Evolutionary conservation across 148 eudicot genomes (phyloP).

Genomic region (Drosera capensis): DNA sequence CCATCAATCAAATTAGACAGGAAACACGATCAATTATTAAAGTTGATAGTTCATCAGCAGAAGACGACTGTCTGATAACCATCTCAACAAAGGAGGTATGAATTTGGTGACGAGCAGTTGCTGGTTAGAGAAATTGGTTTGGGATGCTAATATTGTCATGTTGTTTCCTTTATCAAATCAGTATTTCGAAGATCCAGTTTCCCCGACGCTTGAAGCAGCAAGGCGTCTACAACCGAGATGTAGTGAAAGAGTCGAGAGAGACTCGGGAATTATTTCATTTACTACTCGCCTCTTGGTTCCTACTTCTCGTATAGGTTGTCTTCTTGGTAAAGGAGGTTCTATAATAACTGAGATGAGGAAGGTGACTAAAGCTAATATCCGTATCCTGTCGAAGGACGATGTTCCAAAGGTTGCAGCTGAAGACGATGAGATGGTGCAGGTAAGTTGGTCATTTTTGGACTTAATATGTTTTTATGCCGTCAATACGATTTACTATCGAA

Average conservation of each 20-base stretch:
- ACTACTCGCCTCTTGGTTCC: slow-evolving; percentile 77
- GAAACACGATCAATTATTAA: slow-evolving; percentile 76
- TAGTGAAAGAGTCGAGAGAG: slow-evolving; percentile 94
- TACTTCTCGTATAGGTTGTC: slow-evolving; percentile 70
- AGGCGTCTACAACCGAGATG: slow-evolving; percentile 88
- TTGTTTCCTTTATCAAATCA: slow-evolving; percentile 8
- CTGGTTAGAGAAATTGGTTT: neutral
- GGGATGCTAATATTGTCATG: neutral
- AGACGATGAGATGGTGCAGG: slow-evolving; percentile 98
- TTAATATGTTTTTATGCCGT: neutral
- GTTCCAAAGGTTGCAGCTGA: slow-evolving; percentile 82
- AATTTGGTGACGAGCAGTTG: neutral
- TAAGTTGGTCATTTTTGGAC: slow-evolving; percentile 8
- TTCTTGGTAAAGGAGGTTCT: slow-evolving; percentile 93
- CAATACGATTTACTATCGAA: too few relatives aligned
- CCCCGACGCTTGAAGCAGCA: slow-evolving; percentile 93
- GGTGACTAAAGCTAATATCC: slow-evolving; percentile 80
- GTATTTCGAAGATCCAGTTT: slow-evolving; percentile 75
- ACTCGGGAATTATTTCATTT: slow-evolving; percentile 73
- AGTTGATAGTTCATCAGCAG: slow-evolving; percentile 82
- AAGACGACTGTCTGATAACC: slow-evolving; percentile 69
- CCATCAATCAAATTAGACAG: slow-evolving; percentile 90
- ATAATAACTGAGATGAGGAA: slow-evolving; percentile 86
- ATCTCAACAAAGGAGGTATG: slow-evolving; percentile 77
- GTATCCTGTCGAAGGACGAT: slow-evolving; percentile 74